phyloP scores from a whole-genome alignment of 2,329 filamentous ascomycete species.

The Rachicladosporium sp. region DNA sequence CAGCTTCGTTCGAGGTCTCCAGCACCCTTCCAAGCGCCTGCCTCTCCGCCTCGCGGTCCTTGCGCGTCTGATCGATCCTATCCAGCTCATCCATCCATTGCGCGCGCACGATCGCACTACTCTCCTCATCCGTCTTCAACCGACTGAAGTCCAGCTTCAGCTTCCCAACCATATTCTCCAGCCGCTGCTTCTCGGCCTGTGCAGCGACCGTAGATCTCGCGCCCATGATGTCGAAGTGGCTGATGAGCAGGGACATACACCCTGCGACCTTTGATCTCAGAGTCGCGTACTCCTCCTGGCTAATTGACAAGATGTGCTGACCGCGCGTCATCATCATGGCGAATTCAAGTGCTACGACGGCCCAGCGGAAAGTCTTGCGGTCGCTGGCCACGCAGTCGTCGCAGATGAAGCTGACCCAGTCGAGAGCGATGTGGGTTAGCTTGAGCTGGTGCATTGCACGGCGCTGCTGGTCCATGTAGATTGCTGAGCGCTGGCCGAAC shows the following conservation, averaged over 20 bases:
- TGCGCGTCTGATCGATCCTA: conserved; percentile 65
- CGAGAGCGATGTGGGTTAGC: conserved; percentile 79
- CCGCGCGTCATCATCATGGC: conserved; percentile 95
- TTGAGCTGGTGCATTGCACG: conserved; percentile 96
- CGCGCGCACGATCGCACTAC: conserved; percentile 58
- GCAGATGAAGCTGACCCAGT: conserved; percentile 97
- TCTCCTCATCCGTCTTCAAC: conserved; percentile 72
- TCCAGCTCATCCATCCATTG: conserved; percentile 62
- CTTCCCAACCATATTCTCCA: conserved; percentile 68
- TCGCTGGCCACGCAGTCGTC: conserved; percentile 93
- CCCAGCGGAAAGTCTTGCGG: conserved; percentile 93
- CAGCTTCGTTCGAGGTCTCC: conserved; percentile 89
- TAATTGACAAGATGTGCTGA: conserved; percentile 81
- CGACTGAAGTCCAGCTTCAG: conserved; percentile 66
- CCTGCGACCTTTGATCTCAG: conserved; percentile 82
- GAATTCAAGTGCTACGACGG: conserved; percentile 87
- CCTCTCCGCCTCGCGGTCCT: conserved; percentile 69
- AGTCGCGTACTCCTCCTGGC: conserved; percentile 72
- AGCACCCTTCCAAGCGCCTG: conserved; percentile 82
- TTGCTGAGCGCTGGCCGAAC: conserved; percentile 85
- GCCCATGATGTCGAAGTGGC: conserved; percentile 98
- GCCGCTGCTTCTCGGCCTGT: conserved; percentile 79
- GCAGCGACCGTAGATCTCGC: conserved; percentile 86
- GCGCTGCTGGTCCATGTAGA: conserved; percentile 91
- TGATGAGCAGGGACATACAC: conserved; percentile 94